Percentiles rank a stretch among this genome's conserved stretches.
phyloP scores from a whole-genome alignment of 345 rosid genomes.

The Linum usitatissimum region DNA sequence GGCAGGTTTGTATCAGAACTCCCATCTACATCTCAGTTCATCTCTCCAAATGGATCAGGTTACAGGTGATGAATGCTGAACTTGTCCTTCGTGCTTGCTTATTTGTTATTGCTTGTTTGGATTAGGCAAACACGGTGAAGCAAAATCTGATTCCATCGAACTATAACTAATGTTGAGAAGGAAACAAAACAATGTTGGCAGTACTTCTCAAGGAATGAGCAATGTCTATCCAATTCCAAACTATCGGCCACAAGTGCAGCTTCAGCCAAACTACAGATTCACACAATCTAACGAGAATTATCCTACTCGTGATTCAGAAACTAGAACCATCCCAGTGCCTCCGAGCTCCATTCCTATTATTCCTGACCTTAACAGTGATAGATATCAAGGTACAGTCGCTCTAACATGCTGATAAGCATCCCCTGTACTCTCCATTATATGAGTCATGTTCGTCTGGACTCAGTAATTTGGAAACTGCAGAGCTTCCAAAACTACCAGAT shows the following conservation, averaged over 20 bases:
- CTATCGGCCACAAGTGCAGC: background rate
- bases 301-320: background rate
- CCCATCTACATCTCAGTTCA: conserved; percentile 3
- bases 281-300: background rate
- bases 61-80: background rate
- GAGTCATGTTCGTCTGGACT: background rate
- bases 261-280: background rate
- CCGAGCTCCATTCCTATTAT: conserved; percentile 7
- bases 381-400: conserved; percentile 3
- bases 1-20: background rate
- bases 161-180: conserved; percentile 2
- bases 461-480: background rate
- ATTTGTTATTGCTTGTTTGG: background rate
- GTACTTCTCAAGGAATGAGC: conserved; percentile 6
- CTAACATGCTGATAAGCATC: background rate
- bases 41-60: background rate
- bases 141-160: background rate
- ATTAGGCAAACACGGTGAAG: background rate
- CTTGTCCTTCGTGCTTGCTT: background rate
- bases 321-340: conserved; percentile 3
- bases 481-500: conserved; percentile 2
- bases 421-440: background rate
- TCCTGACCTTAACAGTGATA: conserved; percentile 4
- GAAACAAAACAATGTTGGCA: background rate
- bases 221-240: conserved; percentile 1